Conservation (phyloP, 179 eudicot species). For the Silene vulgaris region DNA sequence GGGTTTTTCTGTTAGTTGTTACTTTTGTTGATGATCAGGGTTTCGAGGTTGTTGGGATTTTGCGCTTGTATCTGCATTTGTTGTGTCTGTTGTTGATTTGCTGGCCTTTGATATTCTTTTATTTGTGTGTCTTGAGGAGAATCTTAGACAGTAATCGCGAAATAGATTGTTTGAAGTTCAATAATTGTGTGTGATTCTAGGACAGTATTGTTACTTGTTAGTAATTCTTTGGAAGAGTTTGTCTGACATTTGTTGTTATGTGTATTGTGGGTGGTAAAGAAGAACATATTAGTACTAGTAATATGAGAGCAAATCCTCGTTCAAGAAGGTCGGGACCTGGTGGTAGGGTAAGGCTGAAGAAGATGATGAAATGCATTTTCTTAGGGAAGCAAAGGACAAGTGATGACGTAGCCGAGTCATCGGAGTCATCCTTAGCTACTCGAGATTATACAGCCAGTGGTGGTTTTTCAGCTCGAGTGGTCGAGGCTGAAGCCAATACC, state of each 20-base stretch:
- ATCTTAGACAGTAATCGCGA: background rate
- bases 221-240: background rate
- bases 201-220: constrained; percentile 4
- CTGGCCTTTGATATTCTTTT: no score
- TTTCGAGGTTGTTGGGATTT: constrained; percentile 17
- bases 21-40: constrained; percentile 9
- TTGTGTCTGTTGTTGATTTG: background rate
- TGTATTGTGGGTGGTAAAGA: constrained; percentile 21
- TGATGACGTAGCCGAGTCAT: constrained; percentile 50
- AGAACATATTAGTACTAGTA: constrained; percentile 11
- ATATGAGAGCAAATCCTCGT: constrained; percentile 47
- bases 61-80: background rate
- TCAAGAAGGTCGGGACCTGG: constrained; percentile 24
- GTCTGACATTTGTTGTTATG: constrained; percentile 20
- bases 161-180: background rate
- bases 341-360: constrained; percentile 35
- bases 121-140: background rate
- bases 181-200: background rate
- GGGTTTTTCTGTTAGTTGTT: background rate
- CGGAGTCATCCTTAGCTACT: constrained; percentile 71
- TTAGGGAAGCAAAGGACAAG: constrained; percentile 55
- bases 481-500: constrained; percentile 37
- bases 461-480: constrained; percentile 55
- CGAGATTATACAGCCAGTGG: constrained; percentile 73
- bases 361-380: constrained; percentile 83